phyloP scores from a whole-genome alignment of 495 filamentous ascomycete species.

The Trypethelium eluteriae region DNA sequence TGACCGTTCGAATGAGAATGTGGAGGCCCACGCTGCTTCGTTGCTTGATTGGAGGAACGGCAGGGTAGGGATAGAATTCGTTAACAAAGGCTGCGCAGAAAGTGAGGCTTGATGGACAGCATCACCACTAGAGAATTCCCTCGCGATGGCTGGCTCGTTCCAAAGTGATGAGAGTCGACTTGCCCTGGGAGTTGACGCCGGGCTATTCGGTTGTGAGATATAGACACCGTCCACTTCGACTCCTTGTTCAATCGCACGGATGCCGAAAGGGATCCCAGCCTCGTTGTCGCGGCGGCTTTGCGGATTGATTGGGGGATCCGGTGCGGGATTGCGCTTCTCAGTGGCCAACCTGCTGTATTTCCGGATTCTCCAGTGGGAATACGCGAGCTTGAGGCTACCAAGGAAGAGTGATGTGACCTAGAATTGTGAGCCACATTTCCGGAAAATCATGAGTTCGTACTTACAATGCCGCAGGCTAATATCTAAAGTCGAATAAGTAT shows the following conservation, averaged over 20 bases:
- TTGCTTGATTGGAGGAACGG: neutral
- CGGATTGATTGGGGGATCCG: conserved; percentile 30
- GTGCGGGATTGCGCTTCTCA: conserved; percentile 50
- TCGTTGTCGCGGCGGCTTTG: conserved; percentile 21
- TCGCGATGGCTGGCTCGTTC: neutral
- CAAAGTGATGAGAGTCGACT: neutral
- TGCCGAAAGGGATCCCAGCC: conserved; percentile 77
- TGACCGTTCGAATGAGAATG: neutral
- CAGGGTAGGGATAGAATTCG: neutral
- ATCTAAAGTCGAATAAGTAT: conserved; percentile 28
- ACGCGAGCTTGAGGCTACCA: conserved; percentile 49
- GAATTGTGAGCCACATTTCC: conserved; percentile 33
- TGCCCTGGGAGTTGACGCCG: neutral
- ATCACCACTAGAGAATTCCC: neutral
- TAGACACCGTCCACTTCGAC: conserved; percentile 84
- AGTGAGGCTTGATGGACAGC: neutral
- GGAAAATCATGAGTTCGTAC: neutral
- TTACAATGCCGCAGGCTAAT: conserved; percentile 44
- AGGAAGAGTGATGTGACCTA: conserved; percentile 44
- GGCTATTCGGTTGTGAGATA: conserved; percentile 60
- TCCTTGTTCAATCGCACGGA: conserved; percentile 79
- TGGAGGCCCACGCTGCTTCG: neutral
- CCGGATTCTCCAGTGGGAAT: conserved; percentile 55
- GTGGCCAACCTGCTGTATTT: conserved; percentile 58
- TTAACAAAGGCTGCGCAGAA: too few relatives aligned